phyloP scores from a whole-genome alignment of 371 early-diverging fungal genomes.

The Mucor lusitanicus region DNA sequence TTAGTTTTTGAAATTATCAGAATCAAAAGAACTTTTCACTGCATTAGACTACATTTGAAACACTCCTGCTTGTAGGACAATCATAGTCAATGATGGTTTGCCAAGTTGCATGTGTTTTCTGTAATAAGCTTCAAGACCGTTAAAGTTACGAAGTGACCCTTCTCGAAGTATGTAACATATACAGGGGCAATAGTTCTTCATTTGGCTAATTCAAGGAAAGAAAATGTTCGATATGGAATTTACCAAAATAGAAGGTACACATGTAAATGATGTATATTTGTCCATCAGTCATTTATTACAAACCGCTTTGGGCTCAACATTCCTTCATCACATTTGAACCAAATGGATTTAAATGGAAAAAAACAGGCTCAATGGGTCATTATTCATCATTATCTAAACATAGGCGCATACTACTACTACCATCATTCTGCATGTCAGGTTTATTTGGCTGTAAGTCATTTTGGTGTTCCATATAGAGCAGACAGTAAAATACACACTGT shows the following conservation, averaged over 20 bases:
- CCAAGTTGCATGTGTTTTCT: neutral
- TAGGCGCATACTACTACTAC: too few species aligned
- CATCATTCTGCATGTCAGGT: too few species aligned
- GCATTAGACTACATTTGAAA: neutral
- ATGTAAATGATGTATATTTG: neutral
- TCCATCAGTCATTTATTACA: neutral
- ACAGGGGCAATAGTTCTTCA: neutral
- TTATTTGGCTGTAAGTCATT: too few species aligned
- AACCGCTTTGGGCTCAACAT: neutral
- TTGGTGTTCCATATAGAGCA: too few species aligned
- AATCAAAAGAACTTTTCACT: neutral
- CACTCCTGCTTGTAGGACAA: neutral
- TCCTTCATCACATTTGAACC: too few species aligned
- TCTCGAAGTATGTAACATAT: neutral
- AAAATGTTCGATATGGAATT: neutral
- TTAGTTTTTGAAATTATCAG: neutral
- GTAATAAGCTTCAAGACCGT: neutral
- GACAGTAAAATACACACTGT: too few species aligned
- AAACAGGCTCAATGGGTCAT: too few species aligned
- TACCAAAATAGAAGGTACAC: neutral
- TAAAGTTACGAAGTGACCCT: neutral
- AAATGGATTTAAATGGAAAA: too few species aligned
- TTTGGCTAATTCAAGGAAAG: neutral
- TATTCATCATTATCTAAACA: too few species aligned
- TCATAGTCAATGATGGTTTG: neutral